Base-by-base conservation (phyloP, 1,139 yeast species). In the Geotrichum candidum region DNA sequence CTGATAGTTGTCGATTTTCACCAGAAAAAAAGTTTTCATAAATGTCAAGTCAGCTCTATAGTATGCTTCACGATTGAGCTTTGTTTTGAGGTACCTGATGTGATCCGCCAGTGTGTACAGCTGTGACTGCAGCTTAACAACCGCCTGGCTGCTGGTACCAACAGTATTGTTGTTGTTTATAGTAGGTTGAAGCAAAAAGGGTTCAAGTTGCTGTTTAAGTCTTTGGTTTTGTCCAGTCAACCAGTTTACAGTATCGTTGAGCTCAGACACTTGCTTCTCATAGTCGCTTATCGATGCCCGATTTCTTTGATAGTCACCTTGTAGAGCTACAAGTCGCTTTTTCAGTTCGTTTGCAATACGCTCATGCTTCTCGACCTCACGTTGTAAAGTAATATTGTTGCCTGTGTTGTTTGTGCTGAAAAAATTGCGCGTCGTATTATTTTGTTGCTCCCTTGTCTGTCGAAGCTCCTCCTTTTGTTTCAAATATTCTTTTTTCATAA, bases 41-140 rank as follows among this genome's bases (percentile, higher is more conserved):
- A 82, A 77, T 64, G 76, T 78, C 65, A 85, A 77, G 68, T 86
- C 90, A 51, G 76, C 73, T 62, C 81, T 73, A 68, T 75, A 73
- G 62, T 66, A 64, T 65, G 74, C 48, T 59, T 70, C 70, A 13
- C 69, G 78, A 53, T 63, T 74, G 11, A 64, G 62, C 35, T 64
- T 63, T 27, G 63, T 64, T 54, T 65, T 65, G 53, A 70, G 64
- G 55, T 67, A 65, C 55, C 64, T 65, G 59, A 68, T 61, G 35
- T 69, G 70, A 10, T 61, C 63, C 3, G 64, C 61, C 54, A 68
- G 63, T 4, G 62, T 65, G n/a, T 62, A 61, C 31, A 69, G 51
- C 31, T 59, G 61, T 11, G 31, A 23, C 52, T 33, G 31, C n/a
- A 18, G 11, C 22, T 31, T 48, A 10, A 31, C n/a, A 18, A 31